Evolutionary conservation across 352 stramenopile species (phyloP), one percentile per base, ranked within the genome.

Genomic region (Peronospora farinosa): DNA sequence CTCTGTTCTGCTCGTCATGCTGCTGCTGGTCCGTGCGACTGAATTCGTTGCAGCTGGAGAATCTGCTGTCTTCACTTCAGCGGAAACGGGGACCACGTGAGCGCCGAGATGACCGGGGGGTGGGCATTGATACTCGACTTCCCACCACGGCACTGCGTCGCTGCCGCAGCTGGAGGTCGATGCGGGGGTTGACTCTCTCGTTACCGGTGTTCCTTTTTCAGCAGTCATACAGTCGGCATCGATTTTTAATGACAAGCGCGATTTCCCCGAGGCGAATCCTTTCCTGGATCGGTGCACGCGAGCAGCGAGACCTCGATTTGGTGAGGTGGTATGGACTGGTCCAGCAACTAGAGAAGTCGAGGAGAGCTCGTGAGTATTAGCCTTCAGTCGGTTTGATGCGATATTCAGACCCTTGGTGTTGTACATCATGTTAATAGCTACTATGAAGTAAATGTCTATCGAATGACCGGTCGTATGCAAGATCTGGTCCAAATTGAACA

Each of bases 71-170:
- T 58, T 40, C 43, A 47, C 57, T 3, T 62, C 45, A 0, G 38
- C 47, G 7, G 64, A 71, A 12, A 83, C 63, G 5, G 61, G 54
- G 9, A 80, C 69, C n/a, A 67, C 49, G 16, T 84, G 72, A 1
- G 67, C 72, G 7, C 69, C 72, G 9, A 81, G 53, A 46, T 81
- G 69, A 5, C 72, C 72, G 13, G 67, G 72, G 11, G 72, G 69
- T 5, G 72, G 72, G n/a, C 65, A 78, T 27, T 60, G 57, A 37
- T 84, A 84, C 52, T 84, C 72, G 36, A 80, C 51, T 35, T 81
- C 59, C 72, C 72, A 84, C 72, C 72, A 84, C 13, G 72, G 64
- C 23, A 74, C 54, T 15, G 53, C 47, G 6, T 69, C 53, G 13
- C 57, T 69, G 19, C 56, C 55, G 40, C 61, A 66, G 23, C 56